Evolutionary conservation across 768 basidiomycete species (phyloP), one percentile per base, ranked within the genome.

Genomic region (Hygrocybe punicea): DNA sequence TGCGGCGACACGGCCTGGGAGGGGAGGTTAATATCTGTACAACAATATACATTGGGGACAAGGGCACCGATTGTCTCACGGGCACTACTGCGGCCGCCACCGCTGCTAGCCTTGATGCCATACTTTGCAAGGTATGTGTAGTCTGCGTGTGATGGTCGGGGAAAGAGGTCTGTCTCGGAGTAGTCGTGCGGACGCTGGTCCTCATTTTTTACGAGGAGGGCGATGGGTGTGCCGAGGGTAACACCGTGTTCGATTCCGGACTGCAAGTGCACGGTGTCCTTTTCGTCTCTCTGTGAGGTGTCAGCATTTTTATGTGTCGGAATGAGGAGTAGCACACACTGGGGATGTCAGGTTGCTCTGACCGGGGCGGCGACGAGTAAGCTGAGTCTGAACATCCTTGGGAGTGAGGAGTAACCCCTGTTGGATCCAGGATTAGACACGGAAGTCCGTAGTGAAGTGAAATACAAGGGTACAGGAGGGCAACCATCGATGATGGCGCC

Each of bases 171-270:
- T 0, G 97, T 98, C 78, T 98, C 97, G 61, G 94, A 87, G 74
- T 99, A 99, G 73, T 99, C 97, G 67, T 98, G 91, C 17, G 97
- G 97, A 25, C 97, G 81, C 69, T 99, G 97, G 71, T 99, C 97
- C 76, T 98, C 94, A 73, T 99, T 99, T 66, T 85, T 91, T 37
- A 99, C 93, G 51, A 98, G 79, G n/a, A 99, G 84, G 2, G 87
- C 95, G 65, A 99, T 98, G 19, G 97, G 97, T 17, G 97, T 99
- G 46, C 97, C 97, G 19, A 99, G 85, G 2, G 97, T 98, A 25
- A 96, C 86, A 24, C 93, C 97, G 60, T 89, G 86, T 71, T 99
- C 97, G 25, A 87, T 78, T 25, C 97, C 97, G 33, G 94, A 96
- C 71, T 99, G 97, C 33, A 99, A 76, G 53, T 89, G 85, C 14